Base-by-base conservation (phyloP, 768 basidiomycete genomes). In the Hemileccinum rubropunctum region DNA sequence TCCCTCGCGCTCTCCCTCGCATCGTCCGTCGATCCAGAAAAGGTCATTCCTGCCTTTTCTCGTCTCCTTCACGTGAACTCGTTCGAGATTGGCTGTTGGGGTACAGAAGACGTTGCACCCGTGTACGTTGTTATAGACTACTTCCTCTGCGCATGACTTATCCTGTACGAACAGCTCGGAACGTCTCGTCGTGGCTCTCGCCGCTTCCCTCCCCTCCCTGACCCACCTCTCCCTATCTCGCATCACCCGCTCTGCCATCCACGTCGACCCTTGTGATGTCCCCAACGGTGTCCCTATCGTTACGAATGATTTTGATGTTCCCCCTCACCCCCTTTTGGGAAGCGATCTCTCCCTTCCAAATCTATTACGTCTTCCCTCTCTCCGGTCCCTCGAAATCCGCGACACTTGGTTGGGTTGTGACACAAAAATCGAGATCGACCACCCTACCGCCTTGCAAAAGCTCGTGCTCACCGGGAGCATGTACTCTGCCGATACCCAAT, bases 131-230 rank as follows among this genome's bases (percentile, higher is more conserved):
- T 2, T 30, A 8, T 30, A 8, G 4, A 8, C 28, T 30, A n/a
- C n/a, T 12, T 30, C 28, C 4, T 30, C 28, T 12, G 28, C 28
- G 23, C 28, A 30, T 30, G 9, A 32, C 48, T 52, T 18, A 65
- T 36, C 52, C 10, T 15, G 18, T 36, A 12, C 32, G 36, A 6
- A 23, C 49, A 61, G 65, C 18, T 71, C 65, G 67, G 86, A 89
- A 61, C 75, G 86, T 21, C 73, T 87, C 1, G 82, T 79, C 47
- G 86, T 88, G 14, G 77, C 81, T 6, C 82, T 89, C 53, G 85
- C 85, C 0, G 78, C 81, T 2, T 78, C 80, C 1, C 65, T 81
- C 4, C 79, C 79, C 13, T 67, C 72, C 58, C 76, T 89, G 40
- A 63, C 76, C 40, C 73, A 79, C 42, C 74, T 89, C 43, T 71